Conservation (phyloP, 2,329 filamentous ascomycete species). For the Pezicula rhizophila region DNA sequence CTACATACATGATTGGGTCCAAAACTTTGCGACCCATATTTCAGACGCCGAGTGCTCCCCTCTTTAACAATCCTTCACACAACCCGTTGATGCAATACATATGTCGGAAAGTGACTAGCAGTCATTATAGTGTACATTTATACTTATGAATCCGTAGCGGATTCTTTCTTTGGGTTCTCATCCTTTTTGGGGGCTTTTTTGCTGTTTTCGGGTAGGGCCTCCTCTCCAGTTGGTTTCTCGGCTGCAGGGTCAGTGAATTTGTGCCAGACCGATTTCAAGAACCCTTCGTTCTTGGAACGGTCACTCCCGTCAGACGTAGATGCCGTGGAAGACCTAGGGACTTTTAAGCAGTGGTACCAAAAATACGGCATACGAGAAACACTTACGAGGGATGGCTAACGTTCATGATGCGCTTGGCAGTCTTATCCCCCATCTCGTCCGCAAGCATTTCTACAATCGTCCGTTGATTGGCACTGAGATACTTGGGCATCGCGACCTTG, state of each 20-base stretch:
- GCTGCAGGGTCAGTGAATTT: slow-evolving; percentile 68
- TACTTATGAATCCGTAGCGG: slow-evolving; percentile 4
- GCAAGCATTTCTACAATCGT: slow-evolving; percentile 93
- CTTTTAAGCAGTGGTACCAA: slow-evolving; percentile 4
- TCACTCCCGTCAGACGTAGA: slow-evolving; percentile 20
- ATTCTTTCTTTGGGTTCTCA: slow-evolving; percentile 17
- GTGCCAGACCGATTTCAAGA: slow-evolving; percentile 91
- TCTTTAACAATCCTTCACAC: neutral
- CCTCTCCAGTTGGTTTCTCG: neutral
- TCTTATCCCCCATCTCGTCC: slow-evolving; percentile 91
- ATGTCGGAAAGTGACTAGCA: slow-evolving; percentile 1
- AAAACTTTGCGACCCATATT: neutral
- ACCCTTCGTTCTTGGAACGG: slow-evolving; percentile 75
- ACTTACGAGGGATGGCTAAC: slow-evolving; percentile 51
- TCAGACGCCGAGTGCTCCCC: slow-evolving; percentile 7
- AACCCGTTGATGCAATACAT: slow-evolving; percentile 17
- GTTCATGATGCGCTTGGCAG: slow-evolving; percentile 88
- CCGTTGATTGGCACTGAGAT: slow-evolving; percentile 82
- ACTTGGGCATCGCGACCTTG: slow-evolving; percentile 92
- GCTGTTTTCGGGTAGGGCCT: neutral
- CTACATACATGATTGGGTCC: slow-evolving; percentile 11
- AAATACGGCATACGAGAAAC: slow-evolving; percentile 7
- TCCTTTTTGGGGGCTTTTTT: slow-evolving; percentile 7
- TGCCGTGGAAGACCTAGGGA: slow-evolving; percentile 9
- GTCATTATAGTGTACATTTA: slow-evolving; percentile 7